Evolutionary conservation across 352 stramenopile species (phyloP).

Genomic region (Peronospora destructor): DNA sequence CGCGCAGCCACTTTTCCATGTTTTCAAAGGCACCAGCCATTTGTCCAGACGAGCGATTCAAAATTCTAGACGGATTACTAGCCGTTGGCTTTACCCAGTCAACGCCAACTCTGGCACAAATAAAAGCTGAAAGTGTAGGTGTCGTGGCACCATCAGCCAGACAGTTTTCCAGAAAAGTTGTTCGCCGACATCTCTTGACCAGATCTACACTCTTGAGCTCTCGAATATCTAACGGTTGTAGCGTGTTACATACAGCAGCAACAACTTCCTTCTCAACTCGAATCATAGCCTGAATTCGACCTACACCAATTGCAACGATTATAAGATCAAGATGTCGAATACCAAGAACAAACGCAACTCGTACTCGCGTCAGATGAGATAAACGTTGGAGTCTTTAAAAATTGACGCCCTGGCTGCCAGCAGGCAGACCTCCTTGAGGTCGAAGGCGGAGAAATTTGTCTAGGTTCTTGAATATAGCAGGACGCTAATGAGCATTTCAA

Average conservation of each 20-base stretch:
- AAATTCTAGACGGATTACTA: slow-evolving; percentile 1
- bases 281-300: slow-evolving; percentile 28
- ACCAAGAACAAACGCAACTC: not conserved
- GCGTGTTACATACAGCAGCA: slow-evolving; percentile 17
- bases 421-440: not conserved
- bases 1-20: slow-evolving; percentile 29
- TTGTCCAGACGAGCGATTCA: slow-evolving; percentile 25
- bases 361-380: slow-evolving; percentile 19
- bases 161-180: slow-evolving; percentile 17
- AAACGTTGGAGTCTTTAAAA: slow-evolving; percentile 23
- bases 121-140: slow-evolving; percentile 20
- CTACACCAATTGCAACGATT: slow-evolving; percentile 13
- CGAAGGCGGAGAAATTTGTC: not conserved
- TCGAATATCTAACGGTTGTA: slow-evolving; percentile 2
- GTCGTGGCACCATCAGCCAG: slow-evolving; percentile 4
- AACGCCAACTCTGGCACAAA: slow-evolving; percentile 19
- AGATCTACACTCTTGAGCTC: not conserved
- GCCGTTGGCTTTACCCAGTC: not conserved
- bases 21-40: slow-evolving; percentile 25
- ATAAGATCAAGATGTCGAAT: not conserved
- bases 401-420: slow-evolving; percentile 33
- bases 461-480: not conserved
- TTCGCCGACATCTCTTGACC: slow-evolving; percentile 12
- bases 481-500: slow-evolving; percentile 10
- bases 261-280: slow-evolving; percentile 37